Percentiles rank a stretch among this genome's conserved stretches.
phyloP scores from a whole-genome alignment of 768 basidiomycete genomes.

The Tricholoma sp. region DNA sequence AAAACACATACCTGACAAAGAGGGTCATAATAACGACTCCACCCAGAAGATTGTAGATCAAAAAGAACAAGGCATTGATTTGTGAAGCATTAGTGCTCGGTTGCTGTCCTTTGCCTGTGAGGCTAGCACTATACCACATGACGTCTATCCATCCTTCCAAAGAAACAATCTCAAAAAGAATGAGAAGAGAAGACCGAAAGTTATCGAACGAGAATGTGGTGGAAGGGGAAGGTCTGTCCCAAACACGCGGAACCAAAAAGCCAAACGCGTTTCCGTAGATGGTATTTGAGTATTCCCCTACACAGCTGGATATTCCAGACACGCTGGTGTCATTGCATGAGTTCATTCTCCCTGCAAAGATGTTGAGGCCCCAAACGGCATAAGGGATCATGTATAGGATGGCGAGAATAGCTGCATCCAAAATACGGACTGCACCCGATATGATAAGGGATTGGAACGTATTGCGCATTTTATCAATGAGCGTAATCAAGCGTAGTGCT shows the following conservation, averaged over 20 bases:
- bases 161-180: slow-evolving; percentile 94
- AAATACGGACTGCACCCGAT: slow-evolving; percentile 75
- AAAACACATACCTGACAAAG: slow-evolving; percentile 70
- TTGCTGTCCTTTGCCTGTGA: slow-evolving; percentile 65
- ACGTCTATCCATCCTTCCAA: slow-evolving; percentile 98
- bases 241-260: slow-evolving; percentile 79
- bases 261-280: slow-evolving; percentile 57
- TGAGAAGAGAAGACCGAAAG: slow-evolving; percentile 78
- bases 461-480: slow-evolving; percentile 79
- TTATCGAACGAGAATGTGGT: slow-evolving; percentile 88
- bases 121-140: slow-evolving; percentile 73
- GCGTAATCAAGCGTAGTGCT: slow-evolving; percentile 83
- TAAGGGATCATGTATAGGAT: slow-evolving; percentile 90
- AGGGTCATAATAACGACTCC: slow-evolving; percentile 86
- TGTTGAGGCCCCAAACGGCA: slow-evolving; percentile 91
- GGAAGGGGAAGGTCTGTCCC: slow-evolving; percentile 80
- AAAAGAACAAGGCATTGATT: slow-evolving; percentile 84
- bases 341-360: slow-evolving; percentile 83
- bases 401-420: slow-evolving; percentile 87
- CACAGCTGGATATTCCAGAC: slow-evolving; percentile 57
- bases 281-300: slow-evolving; percentile 66
- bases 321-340: slow-evolving; percentile 69
- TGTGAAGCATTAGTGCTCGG: slow-evolving; percentile 69
- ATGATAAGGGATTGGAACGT: slow-evolving; percentile 87
- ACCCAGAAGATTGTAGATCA: slow-evolving; percentile 88